Conservation (phyloP, 2,329 filamentous ascomycete genomes). For the Cladosporium sp. region DNA sequence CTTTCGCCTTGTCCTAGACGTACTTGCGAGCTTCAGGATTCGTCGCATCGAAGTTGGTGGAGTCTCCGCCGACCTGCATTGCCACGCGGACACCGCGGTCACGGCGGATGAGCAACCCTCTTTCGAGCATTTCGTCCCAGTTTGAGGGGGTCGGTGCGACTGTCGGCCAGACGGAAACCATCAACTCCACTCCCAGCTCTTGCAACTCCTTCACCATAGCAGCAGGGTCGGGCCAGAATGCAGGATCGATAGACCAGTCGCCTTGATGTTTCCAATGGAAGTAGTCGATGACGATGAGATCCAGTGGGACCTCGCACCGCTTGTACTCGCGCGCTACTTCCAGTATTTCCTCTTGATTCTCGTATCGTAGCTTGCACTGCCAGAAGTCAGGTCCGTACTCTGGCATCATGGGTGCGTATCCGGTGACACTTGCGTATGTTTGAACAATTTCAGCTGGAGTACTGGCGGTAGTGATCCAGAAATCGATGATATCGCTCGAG, state of each 20-base stretch:
- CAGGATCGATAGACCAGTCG: slow-evolving; percentile 66
- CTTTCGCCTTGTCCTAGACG: slow-evolving; percentile 59
- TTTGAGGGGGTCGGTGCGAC: slow-evolving; percentile 61
- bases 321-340: slow-evolving; percentile 61
- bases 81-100: slow-evolving; percentile 60
- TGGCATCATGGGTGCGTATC: slow-evolving; percentile 65
- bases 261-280: slow-evolving; percentile 69
- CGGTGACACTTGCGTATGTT: slow-evolving; percentile 58
- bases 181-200: slow-evolving; percentile 60
- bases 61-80: slow-evolving; percentile 61
- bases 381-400: slow-evolving; percentile 69
- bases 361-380: slow-evolving; percentile 68
- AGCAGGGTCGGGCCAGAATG: slow-evolving; percentile 58
- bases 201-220: slow-evolving; percentile 65
- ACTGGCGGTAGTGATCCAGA: slow-evolving; percentile 63
- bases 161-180: slow-evolving; percentile 70
- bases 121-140: slow-evolving; percentile 62
- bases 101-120: slow-evolving; percentile 60
- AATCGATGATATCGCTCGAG: slow-evolving; percentile 60
- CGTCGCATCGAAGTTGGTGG: slow-evolving; percentile 64
- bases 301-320: slow-evolving; percentile 57
- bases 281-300: slow-evolving; percentile 66
- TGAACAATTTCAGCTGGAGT: slow-evolving; percentile 57
- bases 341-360: slow-evolving; percentile 65
- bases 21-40: slow-evolving; percentile 60